Conservation (phyloP, 2,329 filamentous ascomycete genomes). For the Hymenoscyphus scutula region DNA sequence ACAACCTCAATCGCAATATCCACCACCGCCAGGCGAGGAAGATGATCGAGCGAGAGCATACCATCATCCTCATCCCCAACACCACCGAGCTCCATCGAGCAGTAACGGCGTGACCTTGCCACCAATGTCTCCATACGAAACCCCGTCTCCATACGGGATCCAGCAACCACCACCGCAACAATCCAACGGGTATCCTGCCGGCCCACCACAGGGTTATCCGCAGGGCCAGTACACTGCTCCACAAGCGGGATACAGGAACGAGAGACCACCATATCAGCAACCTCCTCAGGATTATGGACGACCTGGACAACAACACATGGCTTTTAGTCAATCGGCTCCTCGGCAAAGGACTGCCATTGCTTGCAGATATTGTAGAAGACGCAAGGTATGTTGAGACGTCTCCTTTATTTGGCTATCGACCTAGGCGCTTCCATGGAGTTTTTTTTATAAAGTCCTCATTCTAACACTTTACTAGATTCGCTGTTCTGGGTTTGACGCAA, state of each 20-base stretch:
- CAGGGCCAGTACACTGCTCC: conserved; percentile 28
- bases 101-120: conserved; percentile 32
- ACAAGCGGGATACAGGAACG: conserved; percentile 29
- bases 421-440: no score
- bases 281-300: conserved; percentile 5
- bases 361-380: conserved; percentile 57
- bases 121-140: conserved; percentile 35
- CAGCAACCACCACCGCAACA: conserved; percentile 13
- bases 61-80: conserved; percentile 18
- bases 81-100: conserved; percentile 26
- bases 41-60: conserved; percentile 35
- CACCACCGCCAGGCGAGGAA: conserved; percentile 35
- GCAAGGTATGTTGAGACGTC: conserved; percentile 48
- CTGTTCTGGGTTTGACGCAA: conserved; percentile 72
- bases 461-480: conserved; percentile 54
- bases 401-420: neutral
- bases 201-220: conserved; percentile 27
- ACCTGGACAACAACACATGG: conserved; percentile 30
- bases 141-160: conserved; percentile 25
- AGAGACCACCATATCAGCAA: conserved; percentile 16
- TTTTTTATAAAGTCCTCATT: neutral
- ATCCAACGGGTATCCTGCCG: conserved; percentile 19
- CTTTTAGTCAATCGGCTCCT: conserved; percentile 48
- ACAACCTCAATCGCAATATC: conserved; percentile 19
- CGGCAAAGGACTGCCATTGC: conserved; percentile 60